Conservation (phyloP, 2,329 filamentous ascomycete species). For the Fusarium siculi region DNA sequence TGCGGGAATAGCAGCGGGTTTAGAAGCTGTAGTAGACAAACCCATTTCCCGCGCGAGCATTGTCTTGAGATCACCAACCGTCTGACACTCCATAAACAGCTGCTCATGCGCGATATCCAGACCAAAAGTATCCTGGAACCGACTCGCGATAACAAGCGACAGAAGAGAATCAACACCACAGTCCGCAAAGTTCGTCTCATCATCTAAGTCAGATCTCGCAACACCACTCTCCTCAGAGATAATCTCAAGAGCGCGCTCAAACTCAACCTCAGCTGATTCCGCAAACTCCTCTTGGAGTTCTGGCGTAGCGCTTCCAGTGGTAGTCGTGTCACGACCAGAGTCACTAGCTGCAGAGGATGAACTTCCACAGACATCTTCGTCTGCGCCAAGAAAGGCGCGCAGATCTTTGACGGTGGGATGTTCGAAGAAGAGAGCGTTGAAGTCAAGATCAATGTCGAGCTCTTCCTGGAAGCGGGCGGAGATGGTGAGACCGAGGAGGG, state of each 20-base stretch:
- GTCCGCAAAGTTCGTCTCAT: slow-evolving; percentile 67
- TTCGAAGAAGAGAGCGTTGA: slow-evolving; percentile 62
- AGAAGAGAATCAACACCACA: slow-evolving; percentile 71
- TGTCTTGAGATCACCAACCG: slow-evolving; percentile 4
- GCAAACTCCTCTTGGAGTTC: slow-evolving; percentile 9
- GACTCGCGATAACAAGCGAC: slow-evolving; percentile 65
- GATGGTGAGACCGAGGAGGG: slow-evolving; percentile 69
- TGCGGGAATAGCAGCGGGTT: background rate
- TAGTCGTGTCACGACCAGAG: slow-evolving; percentile 2
- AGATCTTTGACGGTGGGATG: slow-evolving; percentile 65
- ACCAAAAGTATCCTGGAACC: slow-evolving; percentile 58
- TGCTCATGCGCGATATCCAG: slow-evolving; percentile 23
- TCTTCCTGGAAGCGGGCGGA: slow-evolving; percentile 67
- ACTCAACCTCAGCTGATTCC: slow-evolving; percentile 10
- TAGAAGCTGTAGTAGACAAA: background rate
- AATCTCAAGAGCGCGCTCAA: slow-evolving; percentile 30
- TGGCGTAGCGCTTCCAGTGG: slow-evolving; percentile 10
- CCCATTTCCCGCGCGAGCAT: slow-evolving; percentile 20
- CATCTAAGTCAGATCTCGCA: slow-evolving; percentile 63
- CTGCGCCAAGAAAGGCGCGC: slow-evolving; percentile 48
- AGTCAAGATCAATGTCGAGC: slow-evolving; percentile 64
- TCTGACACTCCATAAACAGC: slow-evolving; percentile 31
- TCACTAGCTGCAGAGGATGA: slow-evolving; percentile 21
- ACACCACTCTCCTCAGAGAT: slow-evolving; percentile 65
- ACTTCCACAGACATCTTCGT: slow-evolving; percentile 15